Evolutionary conservation across 2,329 filamentous ascomycete genomes (phyloP).

Genomic region (Trichoderma afroharzianum): DNA sequence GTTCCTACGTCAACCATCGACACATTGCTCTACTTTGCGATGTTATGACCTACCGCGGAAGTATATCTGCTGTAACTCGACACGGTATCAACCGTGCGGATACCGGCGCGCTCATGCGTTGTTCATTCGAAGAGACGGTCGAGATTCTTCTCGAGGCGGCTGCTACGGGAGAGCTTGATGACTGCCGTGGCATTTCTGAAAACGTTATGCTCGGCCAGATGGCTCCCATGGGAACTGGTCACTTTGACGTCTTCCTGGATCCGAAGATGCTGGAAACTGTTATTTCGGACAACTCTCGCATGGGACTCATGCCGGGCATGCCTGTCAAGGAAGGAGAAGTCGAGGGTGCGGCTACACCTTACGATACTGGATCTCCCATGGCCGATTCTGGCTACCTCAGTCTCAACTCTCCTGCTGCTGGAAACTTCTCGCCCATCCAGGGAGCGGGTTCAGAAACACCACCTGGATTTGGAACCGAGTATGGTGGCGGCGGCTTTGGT

Average conservation of each 20-base stretch:
- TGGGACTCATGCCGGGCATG: conserved; percentile 76
- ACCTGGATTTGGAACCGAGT: conserved; percentile 61
- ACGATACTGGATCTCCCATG: conserved; percentile 82
- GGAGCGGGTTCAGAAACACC: conserved; percentile 68
- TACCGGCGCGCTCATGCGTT: conserved; percentile 97
- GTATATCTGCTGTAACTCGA: conserved; percentile 92
- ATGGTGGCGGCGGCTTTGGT: conserved; percentile 50
- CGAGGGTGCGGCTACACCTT: conserved; percentile 87
- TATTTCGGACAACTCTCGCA: conserved; percentile 85
- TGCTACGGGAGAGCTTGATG: conserved; percentile 89
- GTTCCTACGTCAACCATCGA: conserved; percentile 98
- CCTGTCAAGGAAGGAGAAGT: conserved; percentile 70
- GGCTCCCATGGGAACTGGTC: conserved; percentile 93
- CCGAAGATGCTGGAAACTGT: conserved; percentile 94
- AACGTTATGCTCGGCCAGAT: conserved; percentile 98
- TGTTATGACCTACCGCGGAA: conserved; percentile 94
- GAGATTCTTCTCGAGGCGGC: conserved; percentile 97
- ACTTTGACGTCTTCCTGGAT: conserved; percentile 91
- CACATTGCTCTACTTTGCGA: conserved; percentile 93
- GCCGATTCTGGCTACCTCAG: conserved; percentile 65
- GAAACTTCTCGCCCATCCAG: conserved; percentile 74
- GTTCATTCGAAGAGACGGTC: conserved; percentile 98
- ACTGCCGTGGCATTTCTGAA: conserved; percentile 96
- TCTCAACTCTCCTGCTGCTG: conserved; percentile 59
- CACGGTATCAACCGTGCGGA: conserved; percentile 98